Base-by-base conservation (phyloP, 306 rosid genomes). In the Vigna nakashimae region DNA sequence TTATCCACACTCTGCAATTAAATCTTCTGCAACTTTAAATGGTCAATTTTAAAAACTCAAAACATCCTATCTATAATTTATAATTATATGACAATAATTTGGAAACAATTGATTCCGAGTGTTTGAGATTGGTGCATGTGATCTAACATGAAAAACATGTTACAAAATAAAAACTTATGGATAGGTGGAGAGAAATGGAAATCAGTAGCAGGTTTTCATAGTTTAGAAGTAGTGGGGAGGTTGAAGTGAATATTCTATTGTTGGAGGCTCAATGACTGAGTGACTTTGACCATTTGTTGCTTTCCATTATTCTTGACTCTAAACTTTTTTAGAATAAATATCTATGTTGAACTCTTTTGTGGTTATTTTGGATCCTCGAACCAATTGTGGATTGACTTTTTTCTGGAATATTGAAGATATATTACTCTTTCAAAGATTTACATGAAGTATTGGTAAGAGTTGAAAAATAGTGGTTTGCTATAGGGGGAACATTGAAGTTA, bases 21-120 rank as follows among this genome's bases (percentile, higher is more conserved):
- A 74, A 15, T 55, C 51, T 84, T 63, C 75, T 45, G 45, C 69
- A 65, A 82, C 78, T 55, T 53, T 59, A 13, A 26, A 6, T 42
- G 58, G 8, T 78, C 57, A 50, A 65, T 22, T 42, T 66, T 32
- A 40, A n/a, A 62, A 51, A 63, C 22, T 34, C 36, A 42, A 36
- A 14, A 40, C 34, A 57, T 63, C 63, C 26, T 76, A 62, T 51
- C 34, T 59, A 32, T 20, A 57, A 40, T 16, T 36, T 73, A 15
- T 22, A 38, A 38, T 40, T 16, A 12, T 73, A 38, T 43, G 18
- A 26, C 64, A 20, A 18, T 43, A 28, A 28, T 65, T 65, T 73
- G 43, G 50, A 62, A 65, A 64, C 49, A 36, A 67, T 65, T 74
- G 42, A 48, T 50, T 40, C 11, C n/a, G 60, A 26, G 40, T 56